A percentile compares a stretch with the other conserved stretches of the same genome.
These are phyloP conservation scores for Thinopyrum elongatum DNA, from an alignment of 176 grass and related monocot genomes.

Conservation along the genomic window DNA sequence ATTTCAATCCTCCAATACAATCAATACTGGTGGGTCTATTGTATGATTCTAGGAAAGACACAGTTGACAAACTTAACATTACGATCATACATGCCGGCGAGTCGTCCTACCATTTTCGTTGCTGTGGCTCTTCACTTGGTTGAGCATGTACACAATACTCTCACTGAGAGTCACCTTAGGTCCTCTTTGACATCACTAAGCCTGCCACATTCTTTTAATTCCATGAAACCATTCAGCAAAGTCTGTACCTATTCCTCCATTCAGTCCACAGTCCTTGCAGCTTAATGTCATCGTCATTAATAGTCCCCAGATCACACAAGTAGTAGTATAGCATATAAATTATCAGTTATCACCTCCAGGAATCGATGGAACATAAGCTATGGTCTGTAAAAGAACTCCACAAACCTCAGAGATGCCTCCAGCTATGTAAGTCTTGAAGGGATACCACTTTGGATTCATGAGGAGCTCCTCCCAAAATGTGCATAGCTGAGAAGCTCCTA, in stretches of 20 bases:
- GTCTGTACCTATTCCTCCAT: background rate
- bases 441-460: background rate
- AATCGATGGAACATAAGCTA: background rate
- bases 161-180: background rate
- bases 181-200: background rate
- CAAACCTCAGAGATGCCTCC: background rate
- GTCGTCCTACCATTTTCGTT: background rate
- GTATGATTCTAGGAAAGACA: too few species aligned
- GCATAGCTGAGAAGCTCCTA: background rate
- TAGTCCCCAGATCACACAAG: background rate
- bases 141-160: background rate
- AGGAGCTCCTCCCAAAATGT: slow-evolving; percentile 13
- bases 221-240: background rate
- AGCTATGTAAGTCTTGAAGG: background rate
- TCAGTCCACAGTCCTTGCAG: background rate
- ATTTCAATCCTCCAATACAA: too few species aligned
- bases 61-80: too few species aligned
- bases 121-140: background rate
- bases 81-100: background rate
- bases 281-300: background rate
- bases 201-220: background rate
- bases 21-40: too few species aligned
- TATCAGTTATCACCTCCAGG: too few species aligned
- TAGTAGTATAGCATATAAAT: slow-evolving; percentile 30
- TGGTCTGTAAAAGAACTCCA: slow-evolving; percentile 27